Percentiles rank a stretch among this genome's conserved stretches.
These are phyloP conservation scores for Hyphopichia pseudoburtonii DNA, from an alignment of 1,139 yeast genomes.

Conservation along the genomic window DNA sequence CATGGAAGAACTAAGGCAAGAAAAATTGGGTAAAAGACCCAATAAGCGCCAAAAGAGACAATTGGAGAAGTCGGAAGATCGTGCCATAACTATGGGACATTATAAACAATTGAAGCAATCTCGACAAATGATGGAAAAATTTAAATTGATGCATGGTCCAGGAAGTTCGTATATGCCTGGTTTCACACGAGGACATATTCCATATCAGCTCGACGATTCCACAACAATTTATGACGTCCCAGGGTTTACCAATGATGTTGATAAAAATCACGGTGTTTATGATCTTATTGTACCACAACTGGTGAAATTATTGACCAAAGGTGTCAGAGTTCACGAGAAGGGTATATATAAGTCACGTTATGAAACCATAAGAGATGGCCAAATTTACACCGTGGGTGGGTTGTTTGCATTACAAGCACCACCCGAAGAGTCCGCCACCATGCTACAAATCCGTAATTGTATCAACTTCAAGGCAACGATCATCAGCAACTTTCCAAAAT, in stretches of 20 bases:
- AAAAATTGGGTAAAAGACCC: slow-evolving; percentile 5
- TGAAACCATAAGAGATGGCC: slow-evolving; percentile 42
- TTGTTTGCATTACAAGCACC: slow-evolving; percentile 49
- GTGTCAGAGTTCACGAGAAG: slow-evolving; percentile 31
- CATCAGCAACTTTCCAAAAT: slow-evolving; percentile 30
- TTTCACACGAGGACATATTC: slow-evolving; percentile 50
- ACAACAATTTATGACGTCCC: slow-evolving; percentile 54
- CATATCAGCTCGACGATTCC: slow-evolving; percentile 26
- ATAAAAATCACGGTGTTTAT: slow-evolving; percentile 27
- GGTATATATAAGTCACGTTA: slow-evolving; percentile 39
- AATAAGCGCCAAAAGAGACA: slow-evolving; percentile 1
- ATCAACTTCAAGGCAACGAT: slow-evolving; percentile 28
- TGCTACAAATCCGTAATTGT: slow-evolving; percentile 44
- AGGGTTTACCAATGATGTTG: slow-evolving; percentile 40
- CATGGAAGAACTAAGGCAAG: slow-evolving; percentile 12
- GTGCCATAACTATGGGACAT: slow-evolving; percentile 6
- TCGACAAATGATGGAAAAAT: slow-evolving; percentile 13
- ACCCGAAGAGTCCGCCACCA: slow-evolving; percentile 35
- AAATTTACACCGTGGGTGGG: slow-evolving; percentile 60
- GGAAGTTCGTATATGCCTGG: slow-evolving; percentile 57
- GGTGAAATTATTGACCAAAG: slow-evolving; percentile 37
- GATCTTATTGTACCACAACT: slow-evolving; percentile 24
- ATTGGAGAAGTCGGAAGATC: slow-evolving; percentile 14
- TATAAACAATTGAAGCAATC: slow-evolving; percentile 7
- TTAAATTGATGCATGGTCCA: slow-evolving; percentile 34